These are phyloP conservation scores for Zygosaccharomyces bisporus DNA, from an alignment of 805 yeast genomes.

Conservation along the genomic window DNA sequence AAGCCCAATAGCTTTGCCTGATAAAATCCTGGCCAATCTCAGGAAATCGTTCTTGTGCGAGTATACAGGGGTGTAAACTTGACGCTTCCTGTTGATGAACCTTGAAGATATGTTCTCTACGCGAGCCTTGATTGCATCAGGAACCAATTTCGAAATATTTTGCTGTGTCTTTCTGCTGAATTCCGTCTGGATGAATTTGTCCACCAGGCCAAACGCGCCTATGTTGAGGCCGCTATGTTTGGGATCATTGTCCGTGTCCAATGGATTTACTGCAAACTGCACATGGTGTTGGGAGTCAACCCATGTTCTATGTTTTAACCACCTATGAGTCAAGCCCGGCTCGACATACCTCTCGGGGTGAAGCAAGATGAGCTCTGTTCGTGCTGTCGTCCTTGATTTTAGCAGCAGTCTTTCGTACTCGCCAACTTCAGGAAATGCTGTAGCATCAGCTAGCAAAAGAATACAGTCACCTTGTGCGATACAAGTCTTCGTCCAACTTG, in stretches of 20 bases:
- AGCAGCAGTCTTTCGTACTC: slow-evolving; percentile 78
- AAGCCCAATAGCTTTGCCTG: slow-evolving; percentile 91
- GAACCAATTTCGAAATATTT: slow-evolving; percentile 31
- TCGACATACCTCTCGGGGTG: slow-evolving; percentile 80
- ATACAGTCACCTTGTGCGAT: slow-evolving; percentile 94
- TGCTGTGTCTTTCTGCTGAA: slow-evolving; percentile 33
- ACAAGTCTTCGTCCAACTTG: slow-evolving; percentile 90
- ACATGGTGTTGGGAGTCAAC: slow-evolving; percentile 91
- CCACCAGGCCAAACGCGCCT: slow-evolving; percentile 23
- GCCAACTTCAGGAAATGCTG: slow-evolving; percentile 67
- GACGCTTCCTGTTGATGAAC: slow-evolving; percentile 26
- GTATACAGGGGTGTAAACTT: slow-evolving; percentile 32
- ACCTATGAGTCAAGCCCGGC: slow-evolving; percentile 78
- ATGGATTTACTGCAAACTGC: slow-evolving; percentile 45
- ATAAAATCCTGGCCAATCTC: slow-evolving; percentile 80
- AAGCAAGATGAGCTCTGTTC: slow-evolving; percentile 78
- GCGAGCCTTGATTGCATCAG: slow-evolving; percentile 35
- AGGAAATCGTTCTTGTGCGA: slow-evolving; percentile 83
- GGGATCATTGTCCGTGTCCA: slow-evolving; percentile 20
- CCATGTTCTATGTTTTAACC: slow-evolving; percentile 88
- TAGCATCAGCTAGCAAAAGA: slow-evolving; percentile 82
- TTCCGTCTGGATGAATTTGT: slow-evolving; percentile 32
- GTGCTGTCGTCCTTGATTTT: slow-evolving; percentile 74
- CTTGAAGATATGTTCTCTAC: slow-evolving; percentile 39
- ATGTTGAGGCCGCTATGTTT: slow-evolving; percentile 22